Conservation (phyloP, 495 filamentous ascomycete species). For the Acidomyces sp. region DNA sequence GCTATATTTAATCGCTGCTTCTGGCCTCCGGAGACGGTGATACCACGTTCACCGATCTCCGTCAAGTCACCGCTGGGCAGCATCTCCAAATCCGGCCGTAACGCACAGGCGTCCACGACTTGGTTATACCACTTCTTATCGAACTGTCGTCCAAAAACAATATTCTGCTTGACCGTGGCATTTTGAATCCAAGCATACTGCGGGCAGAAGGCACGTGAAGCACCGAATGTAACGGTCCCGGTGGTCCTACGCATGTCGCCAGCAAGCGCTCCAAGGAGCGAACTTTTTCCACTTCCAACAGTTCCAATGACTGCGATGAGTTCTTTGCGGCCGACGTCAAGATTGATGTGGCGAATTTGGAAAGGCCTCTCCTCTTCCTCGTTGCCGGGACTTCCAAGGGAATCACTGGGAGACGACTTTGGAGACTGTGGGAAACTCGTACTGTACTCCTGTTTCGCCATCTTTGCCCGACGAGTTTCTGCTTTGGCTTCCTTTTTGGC, state of each 20-base stretch:
- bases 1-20: slow-evolving; percentile 61
- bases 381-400: slow-evolving; percentile 33
- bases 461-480: slow-evolving; percentile 17
- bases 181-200: slow-evolving; percentile 99
- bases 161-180: slow-evolving; percentile 70
- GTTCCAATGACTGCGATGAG: slow-evolving; percentile 81
- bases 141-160: slow-evolving; percentile 75
- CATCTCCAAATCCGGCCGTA: slow-evolving; percentile 63
- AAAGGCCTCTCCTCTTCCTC: slow-evolving; percentile 57
- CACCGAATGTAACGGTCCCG: slow-evolving; percentile 61
- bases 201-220: slow-evolving; percentile 74
- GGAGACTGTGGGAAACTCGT: slow-evolving; percentile 6
- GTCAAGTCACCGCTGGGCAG: slow-evolving; percentile 59
- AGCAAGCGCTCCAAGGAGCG: slow-evolving; percentile 75
- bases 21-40: slow-evolving; percentile 72
- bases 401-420: slow-evolving; percentile 22
- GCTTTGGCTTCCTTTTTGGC: slow-evolving; percentile 27
- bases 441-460: slow-evolving; percentile 23
- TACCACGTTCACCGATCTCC: slow-evolving; percentile 67
- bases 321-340: slow-evolving; percentile 67
- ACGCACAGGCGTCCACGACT: slow-evolving; percentile 51
- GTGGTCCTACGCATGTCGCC: slow-evolving; percentile 82
- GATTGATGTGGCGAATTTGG: slow-evolving; percentile 57
- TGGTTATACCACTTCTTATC: slow-evolving; percentile 50
- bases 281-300: slow-evolving; percentile 87